These are phyloP conservation scores for Phytophthora palmivora DNA, from an alignment of 352 stramenopile genomes.

Conservation along the genomic window DNA sequence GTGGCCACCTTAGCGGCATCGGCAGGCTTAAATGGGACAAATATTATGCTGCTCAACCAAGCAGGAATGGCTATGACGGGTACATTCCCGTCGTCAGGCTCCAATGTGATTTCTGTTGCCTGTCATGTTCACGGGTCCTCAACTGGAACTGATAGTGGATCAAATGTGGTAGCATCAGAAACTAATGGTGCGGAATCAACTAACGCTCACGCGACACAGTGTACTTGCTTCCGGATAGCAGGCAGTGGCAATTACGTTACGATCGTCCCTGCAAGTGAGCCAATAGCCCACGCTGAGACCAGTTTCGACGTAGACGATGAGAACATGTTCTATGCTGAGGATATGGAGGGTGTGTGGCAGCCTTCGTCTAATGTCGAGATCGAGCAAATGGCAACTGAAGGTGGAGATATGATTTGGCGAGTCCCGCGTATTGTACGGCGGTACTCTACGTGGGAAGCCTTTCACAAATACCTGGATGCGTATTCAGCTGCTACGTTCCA, in stretches of 20 bases:
- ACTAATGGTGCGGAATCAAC: background rate
- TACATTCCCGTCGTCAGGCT: slow-evolving; percentile 11
- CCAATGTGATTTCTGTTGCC: slow-evolving; percentile 33
- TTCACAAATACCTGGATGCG: slow-evolving; percentile 62
- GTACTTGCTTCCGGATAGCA: slow-evolving; percentile 48
- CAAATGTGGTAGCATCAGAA: background rate
- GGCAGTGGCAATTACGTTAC: slow-evolving; percentile 31
- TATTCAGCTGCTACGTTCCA: slow-evolving; percentile 74
- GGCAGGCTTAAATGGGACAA: slow-evolving; percentile 14
- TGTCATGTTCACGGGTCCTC: slow-evolving; percentile 42
- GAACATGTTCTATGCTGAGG: slow-evolving; percentile 31
- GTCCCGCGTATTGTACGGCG: slow-evolving; percentile 54
- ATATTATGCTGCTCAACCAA: slow-evolving; percentile 35
- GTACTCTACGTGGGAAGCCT: slow-evolving; percentile 62
- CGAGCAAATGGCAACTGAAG: slow-evolving; percentile 31
- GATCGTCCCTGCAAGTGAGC: slow-evolving; percentile 36
- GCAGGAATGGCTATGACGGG: slow-evolving; percentile 13
- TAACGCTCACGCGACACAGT: slow-evolving; percentile 16
- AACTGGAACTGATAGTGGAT: slow-evolving; percentile 2
- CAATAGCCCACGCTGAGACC: slow-evolving; percentile 8
- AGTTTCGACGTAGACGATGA: slow-evolving; percentile 33
- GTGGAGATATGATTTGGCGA: slow-evolving; percentile 50
- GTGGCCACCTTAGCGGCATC: slow-evolving; percentile 27
- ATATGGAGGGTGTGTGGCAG: slow-evolving; percentile 42
- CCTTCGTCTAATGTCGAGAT: slow-evolving; percentile 32